A percentile compares a stretch with the other conserved stretches of the same genome.
These are phyloP conservation scores for Elaeis guineensis DNA, from an alignment of 176 grass and related monocot species.

Conservation along the genomic window DNA sequence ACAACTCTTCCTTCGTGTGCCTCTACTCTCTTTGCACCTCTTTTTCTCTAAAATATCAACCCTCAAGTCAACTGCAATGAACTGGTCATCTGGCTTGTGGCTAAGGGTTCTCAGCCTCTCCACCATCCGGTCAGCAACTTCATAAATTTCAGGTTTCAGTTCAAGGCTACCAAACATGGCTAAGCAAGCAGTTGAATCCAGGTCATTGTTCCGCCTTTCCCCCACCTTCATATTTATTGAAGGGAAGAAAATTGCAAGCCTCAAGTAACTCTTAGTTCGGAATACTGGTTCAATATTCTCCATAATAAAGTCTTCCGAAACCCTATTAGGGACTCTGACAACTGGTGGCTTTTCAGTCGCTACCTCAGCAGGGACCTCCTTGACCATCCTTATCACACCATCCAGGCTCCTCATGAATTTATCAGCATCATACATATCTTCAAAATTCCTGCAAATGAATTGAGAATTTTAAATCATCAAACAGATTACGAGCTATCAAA, in stretches of 20 bases:
- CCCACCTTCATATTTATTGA: slow-evolving; percentile 1
- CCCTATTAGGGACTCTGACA: slow-evolving; percentile 13
- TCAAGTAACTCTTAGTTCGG: slow-evolving; percentile 16
- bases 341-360: neutral
- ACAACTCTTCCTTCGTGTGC: slow-evolving; percentile 1
- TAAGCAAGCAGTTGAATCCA: slow-evolving; percentile 14
- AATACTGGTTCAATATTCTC: slow-evolving; percentile 19
- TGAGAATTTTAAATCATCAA: no score
- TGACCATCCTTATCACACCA: slow-evolving; percentile 10
- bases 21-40: neutral
- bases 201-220: slow-evolving; percentile 8
- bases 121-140: slow-evolving; percentile 14
- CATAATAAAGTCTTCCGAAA: slow-evolving; percentile 20
- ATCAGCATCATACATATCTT: slow-evolving; percentile 20
- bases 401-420: slow-evolving; percentile 16
- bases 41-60: slow-evolving; percentile 1
- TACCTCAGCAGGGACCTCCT: slow-evolving; percentile 14
- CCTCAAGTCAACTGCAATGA: slow-evolving; percentile 12
- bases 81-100: neutral
- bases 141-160: slow-evolving; percentile 2
- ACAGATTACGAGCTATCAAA: neutral
- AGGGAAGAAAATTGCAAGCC: slow-evolving; percentile 19
- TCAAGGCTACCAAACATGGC: slow-evolving; percentile 27
- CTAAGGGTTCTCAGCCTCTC: slow-evolving; percentile 3
- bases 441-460: slow-evolving; percentile 16